Evolutionary conservation across 441 rosid genomes (phyloP), one percentile per base, ranked within the genome.

Genomic region (Syzygium malaccense): DNA sequence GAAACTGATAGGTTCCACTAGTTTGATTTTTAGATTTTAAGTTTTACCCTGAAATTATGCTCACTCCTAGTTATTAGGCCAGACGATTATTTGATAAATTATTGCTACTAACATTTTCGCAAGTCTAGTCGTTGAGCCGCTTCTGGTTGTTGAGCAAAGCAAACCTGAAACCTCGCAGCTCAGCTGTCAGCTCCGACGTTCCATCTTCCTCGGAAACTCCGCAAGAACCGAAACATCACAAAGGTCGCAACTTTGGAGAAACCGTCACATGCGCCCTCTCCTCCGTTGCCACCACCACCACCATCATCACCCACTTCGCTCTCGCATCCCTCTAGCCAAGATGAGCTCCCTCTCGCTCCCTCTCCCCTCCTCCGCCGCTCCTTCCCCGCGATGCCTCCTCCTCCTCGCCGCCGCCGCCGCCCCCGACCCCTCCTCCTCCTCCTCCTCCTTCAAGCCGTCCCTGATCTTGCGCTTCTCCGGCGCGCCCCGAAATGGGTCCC

Each of bases 331-430:
- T 37, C 55, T 87, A 41, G 45, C 88, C 85, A n/a, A 51, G 23
- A 91, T 94, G 92, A 89, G 95, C 32, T 88, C 92, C 45, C 83
- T 71, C 83, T 90, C 97, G 58, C 91, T 95, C 84, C 57, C 93
- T 55, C 89, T 94, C 89, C 95, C 96, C 78, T 88, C 95, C 48
- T 89, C 96, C 33, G 87, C 90, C 48, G 48, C 48, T 45, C 7
- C 48, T 71, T 91, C 95, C 78, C 91, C 93, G 20, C 23, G 13
- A 37, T 48, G 55, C 26, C 68, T 55, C 68, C 48, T 64, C 86
- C 18, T 62, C 48, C 8, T 41, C 66, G 86, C 51, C 37, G 55
- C 88, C 58, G 41, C 48, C 66, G 86, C 53, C 37, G n/a, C 88
- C 58, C 11, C 66, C 85, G 7, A 28, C 45, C 53, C 85, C 89